These are phyloP conservation scores for Monilinia vaccinii-corymbosi DNA, from an alignment of 2,329 filamentous ascomycete genomes.

Conservation along the genomic window DNA sequence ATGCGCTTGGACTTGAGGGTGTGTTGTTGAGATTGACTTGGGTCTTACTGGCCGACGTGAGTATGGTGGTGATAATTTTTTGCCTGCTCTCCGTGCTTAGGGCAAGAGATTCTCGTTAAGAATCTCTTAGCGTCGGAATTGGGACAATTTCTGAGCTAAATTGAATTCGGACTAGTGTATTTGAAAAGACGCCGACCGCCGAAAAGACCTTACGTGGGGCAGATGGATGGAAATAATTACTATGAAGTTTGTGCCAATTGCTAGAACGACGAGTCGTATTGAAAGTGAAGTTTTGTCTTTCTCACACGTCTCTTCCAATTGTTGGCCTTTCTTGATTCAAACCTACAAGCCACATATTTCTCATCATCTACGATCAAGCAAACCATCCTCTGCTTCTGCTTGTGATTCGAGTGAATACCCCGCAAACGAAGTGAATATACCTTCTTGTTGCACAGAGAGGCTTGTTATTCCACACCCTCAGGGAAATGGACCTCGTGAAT, in stretches of 20 bases:
- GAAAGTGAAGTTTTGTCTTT: not conserved
- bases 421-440: constrained; percentile 3
- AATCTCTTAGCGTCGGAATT: not conserved
- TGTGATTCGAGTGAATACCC: constrained; percentile 7
- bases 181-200: not conserved
- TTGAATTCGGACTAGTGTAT: not conserved
- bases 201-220: constrained; percentile 5
- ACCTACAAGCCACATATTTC: not conserved
- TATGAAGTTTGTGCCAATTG: not conserved
- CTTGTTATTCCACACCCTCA: not conserved
- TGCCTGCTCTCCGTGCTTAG: not conserved
- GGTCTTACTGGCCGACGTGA: constrained; percentile 8
- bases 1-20: constrained; percentile 10
- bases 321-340: not conserved
- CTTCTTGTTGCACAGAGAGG: not conserved
- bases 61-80: constrained; percentile 7
- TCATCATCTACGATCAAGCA: not conserved
- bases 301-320: not conserved
- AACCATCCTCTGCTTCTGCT: not conserved
- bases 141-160: not conserved
- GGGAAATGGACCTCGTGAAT: constrained; percentile 52
- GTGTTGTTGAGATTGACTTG: constrained; percentile 7
- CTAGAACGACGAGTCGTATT: not conserved
- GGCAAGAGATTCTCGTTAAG: constrained; percentile 12
- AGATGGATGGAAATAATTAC: not conserved